Percentiles rank a stretch among this genome's conserved stretches.
Evolutionary conservation across 345 rosid genomes (phyloP).

Genomic region (Sonneratia caseolaris): DNA sequence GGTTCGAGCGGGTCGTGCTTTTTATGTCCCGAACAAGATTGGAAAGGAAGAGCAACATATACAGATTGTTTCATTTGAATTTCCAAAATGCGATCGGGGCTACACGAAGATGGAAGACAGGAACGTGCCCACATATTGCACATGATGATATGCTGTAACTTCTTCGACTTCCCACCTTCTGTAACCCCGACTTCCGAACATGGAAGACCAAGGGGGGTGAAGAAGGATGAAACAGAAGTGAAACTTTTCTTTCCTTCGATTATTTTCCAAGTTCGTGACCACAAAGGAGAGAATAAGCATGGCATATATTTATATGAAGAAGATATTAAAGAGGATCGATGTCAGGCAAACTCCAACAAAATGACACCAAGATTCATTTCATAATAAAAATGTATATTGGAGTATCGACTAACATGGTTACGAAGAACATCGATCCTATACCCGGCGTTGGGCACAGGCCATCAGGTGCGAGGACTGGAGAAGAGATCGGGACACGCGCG

Average conservation of each 20-base stretch:
- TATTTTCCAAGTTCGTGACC: not conserved
- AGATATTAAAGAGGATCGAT: not conserved
- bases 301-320: not conserved
- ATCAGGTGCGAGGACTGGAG: not conserved
- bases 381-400: no score
- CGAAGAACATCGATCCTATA: no score
- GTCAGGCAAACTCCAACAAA: not conserved
- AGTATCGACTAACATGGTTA: no score
- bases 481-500: conserved; percentile 2
- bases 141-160: not conserved
- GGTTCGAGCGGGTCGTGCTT: not conserved
- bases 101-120: not conserved
- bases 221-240: not conserved
- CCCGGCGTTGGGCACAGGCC: not conserved
- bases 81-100: not conserved
- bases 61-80: not conserved
- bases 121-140: not conserved
- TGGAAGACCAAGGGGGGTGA: not conserved
- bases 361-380: not conserved
- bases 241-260: not conserved
- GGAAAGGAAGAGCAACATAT: not conserved
- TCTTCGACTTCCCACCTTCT: not conserved
- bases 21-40: not conserved
- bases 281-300: not conserved
- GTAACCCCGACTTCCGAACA: not conserved